These are phyloP conservation scores for Phanerodontia chrysosporium DNA, from an alignment of 768 basidiomycete genomes.

Conservation along the genomic window DNA sequence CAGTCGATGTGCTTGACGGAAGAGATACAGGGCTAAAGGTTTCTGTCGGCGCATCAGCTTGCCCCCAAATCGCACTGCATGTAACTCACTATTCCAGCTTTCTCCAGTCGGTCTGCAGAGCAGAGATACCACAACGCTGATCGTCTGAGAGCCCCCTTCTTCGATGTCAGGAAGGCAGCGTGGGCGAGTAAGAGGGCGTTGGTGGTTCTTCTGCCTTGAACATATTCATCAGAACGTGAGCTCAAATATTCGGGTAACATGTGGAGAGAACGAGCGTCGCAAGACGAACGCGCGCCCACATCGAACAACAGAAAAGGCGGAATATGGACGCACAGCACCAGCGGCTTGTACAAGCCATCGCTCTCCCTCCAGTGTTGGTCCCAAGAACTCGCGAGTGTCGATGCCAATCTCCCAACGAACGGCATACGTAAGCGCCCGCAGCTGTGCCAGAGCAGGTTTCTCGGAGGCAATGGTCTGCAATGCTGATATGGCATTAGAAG, in stretches of 20 bases:
- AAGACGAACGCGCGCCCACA: neutral
- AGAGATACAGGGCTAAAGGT: conserved; percentile 80
- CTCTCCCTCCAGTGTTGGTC: conserved; percentile 63
- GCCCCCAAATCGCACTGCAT: neutral
- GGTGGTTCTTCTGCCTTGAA: conserved; percentile 79
- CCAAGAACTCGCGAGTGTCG: conserved; percentile 50
- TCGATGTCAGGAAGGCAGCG: conserved; percentile 65
- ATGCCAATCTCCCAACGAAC: conserved; percentile 78
- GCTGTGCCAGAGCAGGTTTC: conserved; percentile 56
- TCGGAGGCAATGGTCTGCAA: conserved; percentile 38
- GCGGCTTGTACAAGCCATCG: conserved; percentile 86
- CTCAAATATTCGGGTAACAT: neutral
- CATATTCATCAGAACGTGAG: conserved; percentile 8
- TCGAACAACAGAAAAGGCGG: conserved; percentile 16
- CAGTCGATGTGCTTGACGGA: conserved; percentile 65
- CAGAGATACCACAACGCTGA: conserved; percentile 77
- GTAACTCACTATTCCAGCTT: conserved; percentile 72
- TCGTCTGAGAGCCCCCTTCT: conserved; percentile 52
- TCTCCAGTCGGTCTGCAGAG: conserved; percentile 76
- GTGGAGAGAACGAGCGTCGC: neutral
- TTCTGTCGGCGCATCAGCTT: conserved; percentile 45
- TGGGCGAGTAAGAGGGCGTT: conserved; percentile 74
- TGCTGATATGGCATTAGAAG: conserved; percentile 51
- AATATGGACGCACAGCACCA: conserved; percentile 54
- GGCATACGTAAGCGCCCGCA: conserved; percentile 64